phyloP scores from a whole-genome alignment of 169 alveolate genomes.

The Sarcocystis neurona region DNA sequence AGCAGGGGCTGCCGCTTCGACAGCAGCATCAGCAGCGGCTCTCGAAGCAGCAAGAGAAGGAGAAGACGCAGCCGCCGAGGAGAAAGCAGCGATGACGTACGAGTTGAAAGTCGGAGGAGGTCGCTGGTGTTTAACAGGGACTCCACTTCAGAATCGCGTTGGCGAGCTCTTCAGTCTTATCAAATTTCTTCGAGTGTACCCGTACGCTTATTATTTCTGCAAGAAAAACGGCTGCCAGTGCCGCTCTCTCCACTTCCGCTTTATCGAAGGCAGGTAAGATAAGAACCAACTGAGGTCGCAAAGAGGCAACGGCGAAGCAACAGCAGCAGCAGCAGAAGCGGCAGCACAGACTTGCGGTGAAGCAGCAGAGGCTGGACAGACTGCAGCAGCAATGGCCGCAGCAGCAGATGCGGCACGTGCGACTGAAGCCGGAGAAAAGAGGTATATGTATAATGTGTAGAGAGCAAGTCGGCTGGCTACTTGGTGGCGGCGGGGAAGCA shows the following conservation, averaged over 20 bases:
- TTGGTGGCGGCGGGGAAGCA: too few relatives aligned
- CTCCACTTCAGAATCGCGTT: slow-evolving; percentile 96
- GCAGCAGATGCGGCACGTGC: too few relatives aligned
- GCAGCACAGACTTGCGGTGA: too few relatives aligned
- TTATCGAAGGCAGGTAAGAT: slow-evolving; percentile 72
- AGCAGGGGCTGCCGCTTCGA: neutral
- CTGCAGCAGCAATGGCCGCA: too few relatives aligned
- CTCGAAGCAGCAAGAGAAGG: neutral
- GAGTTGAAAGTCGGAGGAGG: slow-evolving; percentile 63
- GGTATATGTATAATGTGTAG: too few relatives aligned
- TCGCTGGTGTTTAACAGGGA: slow-evolving; percentile 96
- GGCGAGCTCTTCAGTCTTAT: slow-evolving; percentile 94
- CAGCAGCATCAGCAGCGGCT: neutral
- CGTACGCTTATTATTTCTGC: slow-evolving; percentile 91
- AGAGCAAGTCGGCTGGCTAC: too few relatives aligned
- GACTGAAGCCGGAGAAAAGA: too few relatives aligned
- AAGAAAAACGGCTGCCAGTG: slow-evolving; percentile 84
- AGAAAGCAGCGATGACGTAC: slow-evolving; percentile 11
- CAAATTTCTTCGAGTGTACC: slow-evolving; percentile 90
- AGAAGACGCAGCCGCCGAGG: neutral
- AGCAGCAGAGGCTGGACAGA: too few relatives aligned
- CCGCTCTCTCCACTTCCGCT: slow-evolving; percentile 74
- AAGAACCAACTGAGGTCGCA: too few relatives aligned
- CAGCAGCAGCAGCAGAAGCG: too few relatives aligned
- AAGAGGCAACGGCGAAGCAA: too few relatives aligned